Conservation (phyloP, 2,329 filamentous ascomycete genomes). For the Pleoardoris graminearum region DNA sequence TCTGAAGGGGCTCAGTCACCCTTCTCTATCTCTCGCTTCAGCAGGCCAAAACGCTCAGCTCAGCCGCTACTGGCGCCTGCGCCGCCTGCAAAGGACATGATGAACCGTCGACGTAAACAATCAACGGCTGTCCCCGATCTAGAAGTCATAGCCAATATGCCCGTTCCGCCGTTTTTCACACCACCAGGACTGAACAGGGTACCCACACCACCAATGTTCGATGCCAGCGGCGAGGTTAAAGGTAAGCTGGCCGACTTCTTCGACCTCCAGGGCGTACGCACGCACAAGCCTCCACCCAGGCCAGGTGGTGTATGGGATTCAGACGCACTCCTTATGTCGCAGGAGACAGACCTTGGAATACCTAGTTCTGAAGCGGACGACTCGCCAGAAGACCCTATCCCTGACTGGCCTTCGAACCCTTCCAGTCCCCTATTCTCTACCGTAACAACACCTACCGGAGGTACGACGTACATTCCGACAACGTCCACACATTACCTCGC, state of each 20-base stretch:
- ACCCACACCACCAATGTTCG: slow-evolving; percentile 31
- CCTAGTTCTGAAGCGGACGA: slow-evolving; percentile 24
- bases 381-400: slow-evolving; percentile 24
- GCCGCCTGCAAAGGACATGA: background rate
- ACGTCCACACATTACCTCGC: background rate
- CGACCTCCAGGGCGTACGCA: slow-evolving; percentile 21
- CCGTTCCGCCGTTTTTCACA: slow-evolving; percentile 27
- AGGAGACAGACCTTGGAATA: slow-evolving; percentile 20
- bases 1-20: slow-evolving; percentile 7
- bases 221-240: slow-evolving; percentile 28
- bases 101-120: slow-evolving; percentile 14
- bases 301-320: slow-evolving; percentile 40
- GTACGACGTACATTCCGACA: background rate
- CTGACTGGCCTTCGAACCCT: background rate
- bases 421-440: background rate
- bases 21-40: slow-evolving; percentile 24
- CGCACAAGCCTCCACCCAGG: slow-evolving; percentile 13
- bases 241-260: slow-evolving; percentile 41
- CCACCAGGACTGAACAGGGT: slow-evolving; percentile 34
- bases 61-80: background rate
- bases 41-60: slow-evolving; percentile 21
- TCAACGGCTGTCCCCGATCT: background rate
- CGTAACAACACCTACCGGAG: background rate
- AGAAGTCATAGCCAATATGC: slow-evolving; percentile 15
- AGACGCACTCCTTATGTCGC: slow-evolving; percentile 42